phyloP scores from a whole-genome alignment of 805 yeast genomes.

The Candida boleticola region DNA sequence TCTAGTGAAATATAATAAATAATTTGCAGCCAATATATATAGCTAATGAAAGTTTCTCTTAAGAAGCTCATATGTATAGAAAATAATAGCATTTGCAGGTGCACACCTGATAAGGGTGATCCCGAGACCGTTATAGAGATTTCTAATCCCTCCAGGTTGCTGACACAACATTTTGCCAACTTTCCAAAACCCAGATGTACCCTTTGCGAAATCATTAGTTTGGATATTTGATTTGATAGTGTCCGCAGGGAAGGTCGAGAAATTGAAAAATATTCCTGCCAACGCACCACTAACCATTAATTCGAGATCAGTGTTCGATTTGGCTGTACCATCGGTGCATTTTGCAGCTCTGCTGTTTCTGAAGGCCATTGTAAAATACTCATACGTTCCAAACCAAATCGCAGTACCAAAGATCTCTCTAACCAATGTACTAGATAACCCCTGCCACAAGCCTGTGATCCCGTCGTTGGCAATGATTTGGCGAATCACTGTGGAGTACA shows the following conservation, averaged over 20 bases:
- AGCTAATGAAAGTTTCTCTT: slow-evolving; percentile 30
- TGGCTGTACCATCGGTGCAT: neutral
- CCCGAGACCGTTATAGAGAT: slow-evolving; percentile 81
- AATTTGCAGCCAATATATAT: neutral
- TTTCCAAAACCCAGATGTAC: slow-evolving; percentile 5
- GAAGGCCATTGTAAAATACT: slow-evolving; percentile 29
- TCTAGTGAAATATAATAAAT: no score
- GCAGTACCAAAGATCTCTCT: slow-evolving; percentile 90
- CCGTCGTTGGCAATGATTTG: slow-evolving; percentile 54
- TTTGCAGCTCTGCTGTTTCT: slow-evolving; percentile 12
- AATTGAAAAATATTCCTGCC: slow-evolving; percentile 82
- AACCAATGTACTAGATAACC: slow-evolving; percentile 75
- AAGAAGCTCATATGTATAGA: slow-evolving; percentile 70
- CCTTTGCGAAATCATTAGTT: slow-evolving; percentile 39
- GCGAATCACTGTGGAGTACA: slow-evolving; percentile 29
- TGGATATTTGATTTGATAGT: slow-evolving; percentile 88
- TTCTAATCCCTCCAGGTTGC: slow-evolving; percentile 57
- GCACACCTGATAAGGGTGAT: slow-evolving; percentile 78
- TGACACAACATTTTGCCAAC: slow-evolving; percentile 10
- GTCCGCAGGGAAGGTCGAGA: slow-evolving; percentile 83
- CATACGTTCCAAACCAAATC: slow-evolving; percentile 92
- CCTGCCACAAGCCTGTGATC: slow-evolving; percentile 77
- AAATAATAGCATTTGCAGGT: slow-evolving; percentile 88
- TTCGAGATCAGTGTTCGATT: slow-evolving; percentile 46
- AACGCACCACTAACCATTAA: slow-evolving; percentile 74